Percentiles rank a stretch among this genome's conserved stretches.
These are phyloP conservation scores for Leptosphaerulina australis DNA, from an alignment of 2,329 filamentous ascomycete genomes.

Conservation along the genomic window DNA sequence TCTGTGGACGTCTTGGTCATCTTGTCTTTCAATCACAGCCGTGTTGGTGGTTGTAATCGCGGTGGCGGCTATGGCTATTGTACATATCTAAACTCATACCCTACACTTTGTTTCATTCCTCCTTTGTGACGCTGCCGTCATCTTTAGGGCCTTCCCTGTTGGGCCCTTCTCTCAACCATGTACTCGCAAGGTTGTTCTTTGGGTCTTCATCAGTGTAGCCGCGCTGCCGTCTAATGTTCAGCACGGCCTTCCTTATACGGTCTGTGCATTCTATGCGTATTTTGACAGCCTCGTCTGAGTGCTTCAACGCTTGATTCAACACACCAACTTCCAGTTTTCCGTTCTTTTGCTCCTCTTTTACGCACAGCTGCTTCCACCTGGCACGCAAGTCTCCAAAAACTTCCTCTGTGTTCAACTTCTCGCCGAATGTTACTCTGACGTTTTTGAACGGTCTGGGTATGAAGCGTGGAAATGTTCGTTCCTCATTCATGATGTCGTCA, in stretches of 20 bases:
- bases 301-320: conserved; percentile 68
- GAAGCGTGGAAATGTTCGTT: conserved; percentile 77
- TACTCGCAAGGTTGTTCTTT: conserved; percentile 76
- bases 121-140: conserved; percentile 66
- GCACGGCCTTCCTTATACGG: conserved; percentile 77
- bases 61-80: background rate
- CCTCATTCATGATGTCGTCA: conserved; percentile 86
- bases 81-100: conserved; percentile 3
- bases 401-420: conserved; percentile 72
- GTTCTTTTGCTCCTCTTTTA: conserved; percentile 55
- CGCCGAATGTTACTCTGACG: conserved; percentile 78
- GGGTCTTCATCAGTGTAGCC: conserved; percentile 83
- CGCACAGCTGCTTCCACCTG: conserved; percentile 73
- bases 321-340: conserved; percentile 60
- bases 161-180: conserved; percentile 69
- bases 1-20: no score
- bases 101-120: conserved; percentile 49
- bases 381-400: conserved; percentile 78
- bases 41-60: no score
- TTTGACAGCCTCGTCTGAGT: conserved; percentile 74
- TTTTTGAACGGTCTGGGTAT: conserved; percentile 75
- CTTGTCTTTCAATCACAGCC: no score
- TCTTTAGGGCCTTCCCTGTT: conserved; percentile 63
- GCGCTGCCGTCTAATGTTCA: conserved; percentile 73
- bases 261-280: conserved; percentile 80